Conservation (phyloP, 345 rosid species). For the Eucalyptus curtisii region DNA sequence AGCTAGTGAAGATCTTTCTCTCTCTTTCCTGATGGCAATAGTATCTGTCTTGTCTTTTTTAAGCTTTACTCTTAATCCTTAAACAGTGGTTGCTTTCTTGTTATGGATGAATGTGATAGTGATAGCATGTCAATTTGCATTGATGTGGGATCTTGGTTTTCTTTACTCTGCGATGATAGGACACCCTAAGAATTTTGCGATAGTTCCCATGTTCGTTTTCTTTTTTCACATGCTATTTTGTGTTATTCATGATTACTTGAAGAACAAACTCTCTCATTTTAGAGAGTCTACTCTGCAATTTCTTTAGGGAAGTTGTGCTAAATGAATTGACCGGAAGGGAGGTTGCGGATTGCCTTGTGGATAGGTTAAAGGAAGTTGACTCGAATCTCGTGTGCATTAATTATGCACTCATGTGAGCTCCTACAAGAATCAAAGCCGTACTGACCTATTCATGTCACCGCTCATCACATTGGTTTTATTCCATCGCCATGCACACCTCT, state of each 20-base stretch:
- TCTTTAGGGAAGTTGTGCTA: neutral
- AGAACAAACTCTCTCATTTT: neutral
- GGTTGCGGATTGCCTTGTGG: neutral
- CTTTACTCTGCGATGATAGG: neutral
- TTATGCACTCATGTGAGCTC: neutral
- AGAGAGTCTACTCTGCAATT: neutral
- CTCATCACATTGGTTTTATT: neutral
- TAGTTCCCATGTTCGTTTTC: neutral
- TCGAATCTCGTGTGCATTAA: neutral
- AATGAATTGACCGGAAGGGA: neutral
- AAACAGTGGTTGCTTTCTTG: neutral
- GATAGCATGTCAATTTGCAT: neutral
- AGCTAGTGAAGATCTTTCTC: neutral
- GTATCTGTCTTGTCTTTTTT: neutral
- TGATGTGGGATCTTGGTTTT: neutral
- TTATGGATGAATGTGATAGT: neutral
- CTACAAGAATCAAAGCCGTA: neutral
- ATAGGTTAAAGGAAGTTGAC: neutral
- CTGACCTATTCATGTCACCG: neutral
- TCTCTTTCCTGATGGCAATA: neutral
- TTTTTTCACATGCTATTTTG: neutral
- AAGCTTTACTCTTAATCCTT: neutral
- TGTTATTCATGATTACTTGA: neutral
- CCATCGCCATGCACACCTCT: neutral
- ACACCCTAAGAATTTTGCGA: neutral